Conservation (phyloP, 148 eudicot species). For the Agrostemma githago region DNA sequence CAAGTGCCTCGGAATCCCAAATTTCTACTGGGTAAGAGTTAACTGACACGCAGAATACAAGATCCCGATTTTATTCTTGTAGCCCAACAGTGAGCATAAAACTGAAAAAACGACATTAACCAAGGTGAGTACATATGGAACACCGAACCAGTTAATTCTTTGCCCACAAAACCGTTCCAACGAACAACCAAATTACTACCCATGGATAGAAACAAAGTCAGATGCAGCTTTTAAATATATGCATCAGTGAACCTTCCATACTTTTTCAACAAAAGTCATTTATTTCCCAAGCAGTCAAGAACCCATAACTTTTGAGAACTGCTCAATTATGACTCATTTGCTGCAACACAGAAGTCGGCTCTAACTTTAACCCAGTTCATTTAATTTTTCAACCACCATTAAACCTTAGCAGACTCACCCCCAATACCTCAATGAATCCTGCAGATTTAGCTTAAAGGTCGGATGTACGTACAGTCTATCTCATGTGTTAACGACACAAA, state of each 20-base stretch:
- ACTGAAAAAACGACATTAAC: neutral
- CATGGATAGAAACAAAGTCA: neutral
- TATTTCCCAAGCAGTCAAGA: neutral
- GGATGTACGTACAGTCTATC: no score
- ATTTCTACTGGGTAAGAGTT: neutral
- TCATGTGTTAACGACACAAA: no score
- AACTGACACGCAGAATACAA: neutral
- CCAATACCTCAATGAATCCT: no score
- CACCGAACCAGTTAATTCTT: neutral
- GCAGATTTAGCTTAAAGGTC: no score
- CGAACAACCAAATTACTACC: neutral
- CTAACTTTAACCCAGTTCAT: neutral
- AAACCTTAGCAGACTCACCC: neutral
- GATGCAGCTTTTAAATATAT: neutral
- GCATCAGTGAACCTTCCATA: neutral
- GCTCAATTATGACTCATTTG: neutral
- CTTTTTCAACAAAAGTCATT: neutral
- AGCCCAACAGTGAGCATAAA: no score
- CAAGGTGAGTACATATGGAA: neutral
- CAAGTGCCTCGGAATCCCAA: neutral
- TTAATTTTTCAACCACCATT: slow-evolving; percentile 10
- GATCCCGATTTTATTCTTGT: neutral
- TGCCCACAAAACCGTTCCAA: neutral
- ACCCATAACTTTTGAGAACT: neutral
- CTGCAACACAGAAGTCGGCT: slow-evolving; percentile 3